These are phyloP conservation scores for Penicillium odoratum DNA, from an alignment of 495 filamentous ascomycete genomes.

Conservation along the genomic window DNA sequence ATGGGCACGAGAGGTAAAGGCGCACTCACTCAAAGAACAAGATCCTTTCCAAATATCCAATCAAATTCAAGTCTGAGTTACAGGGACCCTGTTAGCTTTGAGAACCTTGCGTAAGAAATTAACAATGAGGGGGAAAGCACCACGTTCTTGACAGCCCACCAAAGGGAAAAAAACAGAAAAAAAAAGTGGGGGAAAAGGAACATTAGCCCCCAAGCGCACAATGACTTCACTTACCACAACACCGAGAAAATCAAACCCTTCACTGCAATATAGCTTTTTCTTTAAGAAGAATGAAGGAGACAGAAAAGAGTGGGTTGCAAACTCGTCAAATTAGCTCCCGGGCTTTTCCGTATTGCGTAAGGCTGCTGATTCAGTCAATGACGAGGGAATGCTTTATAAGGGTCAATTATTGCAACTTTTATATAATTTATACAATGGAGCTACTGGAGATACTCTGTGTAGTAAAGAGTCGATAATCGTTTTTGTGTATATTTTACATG, in stretches of 20 bases:
- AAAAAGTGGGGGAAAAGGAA: conserved; percentile 25
- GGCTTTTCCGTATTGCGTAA: conserved; percentile 48
- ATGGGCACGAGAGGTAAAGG: background rate
- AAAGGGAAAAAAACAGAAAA: conserved; percentile 16
- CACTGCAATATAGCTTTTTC: background rate
- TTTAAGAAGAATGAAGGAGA: conserved; percentile 17
- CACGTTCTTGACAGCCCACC: conserved; percentile 38
- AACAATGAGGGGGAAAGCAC: conserved; percentile 15
- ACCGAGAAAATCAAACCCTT: conserved; percentile 15
- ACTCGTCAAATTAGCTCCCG: conserved; percentile 44
- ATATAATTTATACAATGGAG: background rate
- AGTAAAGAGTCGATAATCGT: background rate
- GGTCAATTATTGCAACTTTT: too few relatives aligned
- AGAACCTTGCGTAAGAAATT: conserved; percentile 35
- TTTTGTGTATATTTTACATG: background rate
- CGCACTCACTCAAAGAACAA: conserved; percentile 34
- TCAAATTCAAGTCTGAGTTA: background rate
- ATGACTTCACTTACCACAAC: conserved; percentile 22
- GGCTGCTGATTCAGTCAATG: conserved; percentile 18
- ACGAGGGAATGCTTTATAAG: too few relatives aligned
- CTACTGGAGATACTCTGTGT: background rate
- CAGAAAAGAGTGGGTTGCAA: conserved; percentile 24
- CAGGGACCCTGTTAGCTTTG: conserved; percentile 29
- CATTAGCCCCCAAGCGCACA: conserved; percentile 11
- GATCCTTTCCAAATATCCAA: background rate